phyloP scores from a whole-genome alignment of 1,284 basidiomycete species.

The Meira nashicola region DNA sequence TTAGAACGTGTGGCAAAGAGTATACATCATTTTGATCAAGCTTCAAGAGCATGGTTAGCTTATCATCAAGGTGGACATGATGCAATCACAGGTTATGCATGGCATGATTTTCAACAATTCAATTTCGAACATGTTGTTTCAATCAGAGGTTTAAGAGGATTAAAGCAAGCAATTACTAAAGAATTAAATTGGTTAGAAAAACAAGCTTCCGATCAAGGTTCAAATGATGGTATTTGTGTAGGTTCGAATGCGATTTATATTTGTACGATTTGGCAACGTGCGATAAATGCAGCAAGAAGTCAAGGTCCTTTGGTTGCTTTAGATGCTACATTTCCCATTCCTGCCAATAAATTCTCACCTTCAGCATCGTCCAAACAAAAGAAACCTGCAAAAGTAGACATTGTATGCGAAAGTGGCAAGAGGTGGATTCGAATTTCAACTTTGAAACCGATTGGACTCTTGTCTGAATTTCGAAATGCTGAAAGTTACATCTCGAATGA shows the following conservation, averaged over 20 bases:
- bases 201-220: not conserved
- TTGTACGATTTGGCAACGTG: slow-evolving; percentile 29
- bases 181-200: slow-evolving; percentile 21
- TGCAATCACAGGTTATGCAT: not conserved
- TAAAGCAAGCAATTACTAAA: slow-evolving; percentile 22
- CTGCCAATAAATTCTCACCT: not conserved
- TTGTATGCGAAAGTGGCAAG: slow-evolving; percentile 28
- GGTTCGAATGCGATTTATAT: slow-evolving; percentile 33
- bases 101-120: not conserved
- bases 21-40: too few species aligned
- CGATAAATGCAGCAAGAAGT: slow-evolving; percentile 24
- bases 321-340: slow-evolving; percentile 19
- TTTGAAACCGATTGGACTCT: slow-evolving; percentile 23
- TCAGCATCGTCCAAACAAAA: slow-evolving; percentile 1
- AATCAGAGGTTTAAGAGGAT: slow-evolving; percentile 23
- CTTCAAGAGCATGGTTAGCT: too few species aligned
- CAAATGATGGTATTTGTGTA: not conserved
- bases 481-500: slow-evolving; percentile 32
- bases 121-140: not conserved
- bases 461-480: slow-evolving; percentile 37
- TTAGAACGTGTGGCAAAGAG: too few species aligned
- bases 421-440: slow-evolving; percentile 32
- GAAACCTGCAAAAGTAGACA: slow-evolving; percentile 28
- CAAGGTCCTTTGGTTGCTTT: slow-evolving; percentile 24
- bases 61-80: too few species aligned